A percentile compares a stretch with the other conserved stretches of the same genome.
Conservation (phyloP, 306 rosid genomes). For the Fagus sylvatica region DNA sequence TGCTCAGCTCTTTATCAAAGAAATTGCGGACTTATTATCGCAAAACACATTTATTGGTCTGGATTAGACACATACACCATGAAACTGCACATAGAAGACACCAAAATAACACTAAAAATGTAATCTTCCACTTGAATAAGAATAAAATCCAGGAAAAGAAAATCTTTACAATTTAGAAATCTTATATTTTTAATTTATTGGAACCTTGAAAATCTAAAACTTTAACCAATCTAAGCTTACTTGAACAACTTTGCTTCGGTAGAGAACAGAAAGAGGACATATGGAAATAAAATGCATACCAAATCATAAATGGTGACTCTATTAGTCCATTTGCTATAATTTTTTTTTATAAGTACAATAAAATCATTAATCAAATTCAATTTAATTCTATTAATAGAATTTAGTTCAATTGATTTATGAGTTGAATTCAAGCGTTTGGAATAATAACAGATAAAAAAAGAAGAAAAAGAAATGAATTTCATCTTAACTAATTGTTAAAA, state of each 20-base stretch:
- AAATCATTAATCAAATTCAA: too few relatives aligned
- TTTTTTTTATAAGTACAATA: too few relatives aligned
- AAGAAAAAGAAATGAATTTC: background rate
- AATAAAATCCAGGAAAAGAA: background rate
- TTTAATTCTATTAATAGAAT: too few relatives aligned
- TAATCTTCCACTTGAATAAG: background rate
- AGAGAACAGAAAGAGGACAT: background rate
- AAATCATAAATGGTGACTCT: background rate
- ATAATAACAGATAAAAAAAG: background rate
- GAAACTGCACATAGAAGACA: slow-evolving; percentile 35
- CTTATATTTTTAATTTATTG: background rate
- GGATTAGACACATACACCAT: slow-evolving; percentile 37
- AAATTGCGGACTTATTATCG: too few relatives aligned
- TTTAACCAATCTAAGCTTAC: background rate
- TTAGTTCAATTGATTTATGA: too few relatives aligned
- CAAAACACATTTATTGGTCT: background rate
- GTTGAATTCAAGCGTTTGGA: background rate
- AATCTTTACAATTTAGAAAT: background rate
- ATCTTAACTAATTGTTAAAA: background rate
- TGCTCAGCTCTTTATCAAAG: too few relatives aligned
- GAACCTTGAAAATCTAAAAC: background rate
- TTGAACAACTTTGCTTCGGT: background rate
- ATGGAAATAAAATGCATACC: background rate
- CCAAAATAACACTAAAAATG: background rate
- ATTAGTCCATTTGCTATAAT: too few relatives aligned